A percentile compares a stretch with the other conserved stretches of the same genome.
phyloP scores from a whole-genome alignment of 2,329 filamentous ascomycete genomes.

The Tolypocladium endophyticum region DNA sequence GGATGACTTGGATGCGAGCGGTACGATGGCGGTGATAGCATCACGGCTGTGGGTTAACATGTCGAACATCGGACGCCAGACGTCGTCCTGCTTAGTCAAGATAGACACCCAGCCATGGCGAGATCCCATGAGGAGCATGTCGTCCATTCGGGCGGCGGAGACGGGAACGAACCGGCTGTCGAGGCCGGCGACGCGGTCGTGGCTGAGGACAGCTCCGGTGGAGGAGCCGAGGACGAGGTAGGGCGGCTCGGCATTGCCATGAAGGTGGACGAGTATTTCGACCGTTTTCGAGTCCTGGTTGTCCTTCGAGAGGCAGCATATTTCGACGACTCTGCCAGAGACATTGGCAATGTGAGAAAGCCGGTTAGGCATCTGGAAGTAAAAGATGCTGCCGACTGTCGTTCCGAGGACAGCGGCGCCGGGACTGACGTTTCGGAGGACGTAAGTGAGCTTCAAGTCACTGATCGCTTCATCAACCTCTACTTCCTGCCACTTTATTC shows the following conservation, averaged over 20 bases:
- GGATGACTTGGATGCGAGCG: constrained; percentile 23
- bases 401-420: constrained; percentile 37
- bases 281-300: constrained; percentile 2
- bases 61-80: constrained; percentile 18
- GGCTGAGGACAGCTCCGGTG: constrained; percentile 16
- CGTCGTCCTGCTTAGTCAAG: constrained; percentile 12
- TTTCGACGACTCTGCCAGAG: constrained; percentile 38
- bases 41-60: constrained; percentile 38
- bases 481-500: constrained; percentile 33
- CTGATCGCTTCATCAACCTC: constrained; percentile 17
- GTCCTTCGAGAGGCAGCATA: constrained; percentile 27
- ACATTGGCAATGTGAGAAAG: constrained; percentile 26
- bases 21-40: constrained; percentile 57
- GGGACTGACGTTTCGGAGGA: constrained; percentile 27
- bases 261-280: constrained; percentile 33
- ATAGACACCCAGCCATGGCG: constrained; percentile 38
- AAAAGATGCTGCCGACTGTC: constrained; percentile 35
- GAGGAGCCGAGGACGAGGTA: constrained; percentile 28
- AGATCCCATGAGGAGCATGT: constrained; percentile 42
- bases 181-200: constrained; percentile 23
- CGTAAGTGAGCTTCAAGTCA: constrained; percentile 36
- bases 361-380: constrained; percentile 22
- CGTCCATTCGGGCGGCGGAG: constrained; percentile 29
- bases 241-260: constrained; percentile 32
- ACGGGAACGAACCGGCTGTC: constrained; percentile 40